Conservation (phyloP, 2,329 filamentous ascomycete species). For the Fusarium acutatum region DNA sequence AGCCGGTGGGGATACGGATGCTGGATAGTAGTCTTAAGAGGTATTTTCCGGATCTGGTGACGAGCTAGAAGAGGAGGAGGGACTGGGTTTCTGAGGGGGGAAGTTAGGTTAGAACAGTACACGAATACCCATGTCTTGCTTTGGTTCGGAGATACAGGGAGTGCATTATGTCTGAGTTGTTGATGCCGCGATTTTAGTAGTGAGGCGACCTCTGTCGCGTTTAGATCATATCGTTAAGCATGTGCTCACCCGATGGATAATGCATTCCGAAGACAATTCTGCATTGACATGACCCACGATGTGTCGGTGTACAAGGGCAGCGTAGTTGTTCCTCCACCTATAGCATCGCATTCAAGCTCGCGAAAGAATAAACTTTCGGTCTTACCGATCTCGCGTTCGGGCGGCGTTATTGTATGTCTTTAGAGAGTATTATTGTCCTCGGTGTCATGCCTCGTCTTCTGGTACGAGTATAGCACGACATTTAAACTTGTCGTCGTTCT, state of each 20-base stretch:
- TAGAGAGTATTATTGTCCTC: not conserved
- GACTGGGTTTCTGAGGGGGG: not conserved
- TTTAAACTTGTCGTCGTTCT: not conserved
- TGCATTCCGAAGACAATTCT: too few species aligned
- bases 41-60: conserved; percentile 29
- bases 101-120: not conserved
- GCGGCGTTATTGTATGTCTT: not conserved
- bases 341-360: not conserved
- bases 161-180: not conserved
- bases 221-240: accelerated
- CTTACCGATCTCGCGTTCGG: not conserved
- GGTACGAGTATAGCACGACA: not conserved
- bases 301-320: not conserved
- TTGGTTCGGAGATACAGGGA: not conserved
- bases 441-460: not conserved
- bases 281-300: not conserved
- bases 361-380: not conserved
- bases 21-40: conserved; percentile 21
- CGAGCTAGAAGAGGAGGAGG: not conserved
- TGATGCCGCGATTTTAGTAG: not conserved
- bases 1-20: conserved; percentile 34
- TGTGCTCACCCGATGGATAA: not conserved
- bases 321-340: not conserved
- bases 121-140: not conserved
- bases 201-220: not conserved